Conservation (phyloP, 202 grass and related monocot species). For the Bolboschoenoplectus hybrid region DNA sequence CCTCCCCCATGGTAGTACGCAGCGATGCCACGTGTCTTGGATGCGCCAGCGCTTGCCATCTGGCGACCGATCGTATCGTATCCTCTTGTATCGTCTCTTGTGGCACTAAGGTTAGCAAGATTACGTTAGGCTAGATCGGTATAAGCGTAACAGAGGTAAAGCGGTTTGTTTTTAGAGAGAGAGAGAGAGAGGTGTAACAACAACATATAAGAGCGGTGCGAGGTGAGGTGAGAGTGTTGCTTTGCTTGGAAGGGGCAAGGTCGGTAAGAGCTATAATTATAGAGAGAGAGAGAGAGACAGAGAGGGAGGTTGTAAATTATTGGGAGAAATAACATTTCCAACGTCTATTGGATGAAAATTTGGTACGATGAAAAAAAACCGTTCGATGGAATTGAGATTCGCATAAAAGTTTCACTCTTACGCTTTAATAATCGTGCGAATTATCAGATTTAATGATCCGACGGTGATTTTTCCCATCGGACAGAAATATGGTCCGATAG, state of each 20-base stretch:
- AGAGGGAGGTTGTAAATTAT: not conserved
- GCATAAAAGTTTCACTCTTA: too few species aligned
- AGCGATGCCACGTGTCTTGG: constrained; percentile 51
- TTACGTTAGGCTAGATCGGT: too few species aligned
- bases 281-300: not conserved
- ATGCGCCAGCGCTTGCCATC: constrained; percentile 54
- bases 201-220: constrained; percentile 13
- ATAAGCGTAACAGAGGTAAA: not conserved
- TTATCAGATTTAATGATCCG: too few species aligned
- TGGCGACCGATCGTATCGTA: not conserved
- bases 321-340: too few species aligned
- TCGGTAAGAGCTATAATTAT: constrained; percentile 4
- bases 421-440: too few species aligned
- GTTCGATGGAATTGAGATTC: too few species aligned
- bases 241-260: constrained; percentile 61
- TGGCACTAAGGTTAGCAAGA: not conserved
- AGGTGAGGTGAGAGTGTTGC: not conserved
- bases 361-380: too few species aligned
- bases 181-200: constrained; percentile 8
- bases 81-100: not conserved
- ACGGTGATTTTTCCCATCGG: too few species aligned
- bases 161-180: constrained; percentile 7
- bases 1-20: constrained; percentile 48
- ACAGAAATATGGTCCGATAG: too few species aligned
- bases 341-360: too few species aligned